Percentiles rank a stretch among this genome's conserved stretches.
phyloP scores from a whole-genome alignment of 495 filamentous ascomycete species.

The Podospora comata region DNA sequence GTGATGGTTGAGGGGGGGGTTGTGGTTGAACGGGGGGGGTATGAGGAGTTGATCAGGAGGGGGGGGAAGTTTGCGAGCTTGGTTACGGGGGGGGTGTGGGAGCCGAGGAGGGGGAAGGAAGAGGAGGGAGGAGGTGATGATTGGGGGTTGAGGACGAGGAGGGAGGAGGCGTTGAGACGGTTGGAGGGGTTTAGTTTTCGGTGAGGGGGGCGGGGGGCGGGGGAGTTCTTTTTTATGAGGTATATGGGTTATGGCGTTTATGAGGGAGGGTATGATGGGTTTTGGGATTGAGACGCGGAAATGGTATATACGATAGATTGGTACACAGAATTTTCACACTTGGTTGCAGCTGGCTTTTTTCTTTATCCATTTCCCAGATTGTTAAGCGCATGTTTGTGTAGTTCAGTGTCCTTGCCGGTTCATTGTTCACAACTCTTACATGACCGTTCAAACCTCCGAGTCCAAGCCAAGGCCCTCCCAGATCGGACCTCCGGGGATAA shows the following conservation, averaged over 20 bases:
- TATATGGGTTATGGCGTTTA: background rate
- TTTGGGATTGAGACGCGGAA: too few species aligned
- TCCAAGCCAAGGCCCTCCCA: slow-evolving; percentile 32
- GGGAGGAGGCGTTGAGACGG: slow-evolving; percentile 21
- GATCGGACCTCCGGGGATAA: slow-evolving; percentile 44
- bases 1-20: slow-evolving; percentile 65
- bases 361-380: too few species aligned
- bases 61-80: slow-evolving; percentile 37
- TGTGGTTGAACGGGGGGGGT: slow-evolving; percentile 65
- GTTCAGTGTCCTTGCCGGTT: too few species aligned
- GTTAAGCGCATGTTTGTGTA: too few species aligned
- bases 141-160: slow-evolving; percentile 7
- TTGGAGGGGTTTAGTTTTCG: background rate
- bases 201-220: too few species aligned
- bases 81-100: slow-evolving; percentile 35
- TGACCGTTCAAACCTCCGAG: background rate
- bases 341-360: too few species aligned
- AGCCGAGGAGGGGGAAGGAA: background rate
- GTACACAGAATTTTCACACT: background rate
- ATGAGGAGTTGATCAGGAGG: slow-evolving; percentile 47
- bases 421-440: background rate
- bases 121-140: background rate
- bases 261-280: background rate
- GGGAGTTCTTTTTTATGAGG: background rate
- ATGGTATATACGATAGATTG: background rate